These are phyloP conservation scores for Debaryomycetaceae sp. DNA, from an alignment of 1,139 yeast species.

Conservation along the genomic window DNA sequence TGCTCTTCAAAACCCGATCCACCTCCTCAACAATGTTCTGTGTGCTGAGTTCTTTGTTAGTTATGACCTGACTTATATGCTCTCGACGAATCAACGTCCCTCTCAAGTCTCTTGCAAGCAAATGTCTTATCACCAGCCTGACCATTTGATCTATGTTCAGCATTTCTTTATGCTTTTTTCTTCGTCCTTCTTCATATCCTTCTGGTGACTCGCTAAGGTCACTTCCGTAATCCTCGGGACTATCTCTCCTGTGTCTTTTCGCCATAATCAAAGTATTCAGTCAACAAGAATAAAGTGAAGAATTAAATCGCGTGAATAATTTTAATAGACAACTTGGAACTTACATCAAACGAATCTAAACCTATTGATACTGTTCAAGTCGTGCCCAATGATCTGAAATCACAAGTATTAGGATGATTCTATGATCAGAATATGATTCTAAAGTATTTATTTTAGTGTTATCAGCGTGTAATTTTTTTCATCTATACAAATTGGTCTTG, in stretches of 20 bases:
- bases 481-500: too few species aligned
- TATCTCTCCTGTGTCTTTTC: constrained; percentile 1
- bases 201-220: not conserved
- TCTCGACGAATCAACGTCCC: constrained; percentile 27
- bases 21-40: constrained; percentile 6
- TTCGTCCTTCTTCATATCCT: constrained; percentile 1
- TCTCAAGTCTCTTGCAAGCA: constrained; percentile 23
- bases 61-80: constrained; percentile 17
- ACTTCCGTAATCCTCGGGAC: constrained; percentile 1
- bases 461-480: too few species aligned
- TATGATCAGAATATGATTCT: too few species aligned
- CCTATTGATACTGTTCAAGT: too few species aligned
- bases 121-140: constrained; percentile 19
- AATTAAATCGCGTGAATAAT: too few species aligned
- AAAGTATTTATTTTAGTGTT: too few species aligned
- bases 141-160: constrained; percentile 12
- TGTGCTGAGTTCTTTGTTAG: constrained; percentile 12
- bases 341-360: too few species aligned
- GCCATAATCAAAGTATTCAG: too few species aligned
- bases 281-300: too few species aligned
- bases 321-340: too few species aligned
- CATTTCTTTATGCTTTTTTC: not conserved
- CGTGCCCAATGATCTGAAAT: too few species aligned
- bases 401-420: too few species aligned
- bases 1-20: constrained; percentile 14